Evolutionary conservation across 2,329 filamentous ascomycete species (phyloP), one percentile per base, ranked within the genome.

Genomic region (Metarhizium anisopliae): DNA sequence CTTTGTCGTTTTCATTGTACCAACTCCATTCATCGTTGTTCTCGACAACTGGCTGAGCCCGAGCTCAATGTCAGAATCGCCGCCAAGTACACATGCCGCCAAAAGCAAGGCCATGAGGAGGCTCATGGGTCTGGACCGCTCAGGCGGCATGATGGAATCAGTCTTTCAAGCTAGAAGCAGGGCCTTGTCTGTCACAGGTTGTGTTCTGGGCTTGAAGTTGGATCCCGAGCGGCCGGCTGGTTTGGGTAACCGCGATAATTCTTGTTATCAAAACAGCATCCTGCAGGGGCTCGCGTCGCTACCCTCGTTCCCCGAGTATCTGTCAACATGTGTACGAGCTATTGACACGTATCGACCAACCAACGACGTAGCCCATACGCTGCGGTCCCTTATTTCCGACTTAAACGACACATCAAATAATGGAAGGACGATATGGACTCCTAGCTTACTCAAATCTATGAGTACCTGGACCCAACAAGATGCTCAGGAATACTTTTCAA

Each of bases 241-340:
- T 0, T 74, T 97, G 54, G 90, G 90, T 10, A 99, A 99, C 68
- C 86, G 85, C 74, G 90, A 95, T 74, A 96, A 96, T 68, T 96
- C 91, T 1, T 97, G 94, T 75, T 99, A 95, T 69, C 94, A 97
- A 71, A 99, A 99, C 70, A 96, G 92, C 67, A 86, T 96, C 20
- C 83, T 99, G 11, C 91, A 96, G 69, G 85, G 86, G 6, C 75
- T 97, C 47, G 85, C 92, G 1, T 87, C 92, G 4, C 76, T 97
- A 35, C 79, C 81, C 18, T 81, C 86, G 4, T 74, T 97, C 35
- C 80, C 81, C 30, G 74, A 73, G 2, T 94, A 90, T 64, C 78
- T 95, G 7, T 74, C 73, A 2, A 72, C 69, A 8, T 71, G 77
- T 25, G 71, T 74, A 2, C 62, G 63, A 35, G 59, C 64, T 47